Percentiles rank a stretch among this genome's conserved stretches.
phyloP scores from a whole-genome alignment of 169 alveolate species.

The Eimeria sp. region DNA sequence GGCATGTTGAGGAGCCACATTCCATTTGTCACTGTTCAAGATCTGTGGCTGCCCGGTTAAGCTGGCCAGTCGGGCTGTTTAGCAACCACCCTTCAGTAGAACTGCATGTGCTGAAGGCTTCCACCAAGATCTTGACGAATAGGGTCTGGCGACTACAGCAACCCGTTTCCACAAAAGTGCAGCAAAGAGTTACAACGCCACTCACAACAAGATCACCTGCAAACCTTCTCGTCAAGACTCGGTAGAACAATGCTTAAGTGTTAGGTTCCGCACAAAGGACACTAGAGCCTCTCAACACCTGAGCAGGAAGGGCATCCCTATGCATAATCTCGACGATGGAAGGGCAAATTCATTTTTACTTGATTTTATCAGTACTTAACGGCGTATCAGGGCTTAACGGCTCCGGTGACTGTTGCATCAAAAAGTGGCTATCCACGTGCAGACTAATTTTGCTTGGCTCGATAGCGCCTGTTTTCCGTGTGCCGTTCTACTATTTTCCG shows the following conservation, averaged over 20 bases:
- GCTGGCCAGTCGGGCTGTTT: not conserved
- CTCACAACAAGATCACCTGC: not conserved
- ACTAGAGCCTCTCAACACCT: not conserved
- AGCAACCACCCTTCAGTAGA: not conserved
- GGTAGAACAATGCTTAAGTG: not conserved
- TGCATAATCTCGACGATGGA: not conserved
- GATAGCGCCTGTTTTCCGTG: not conserved
- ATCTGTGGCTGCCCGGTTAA: not conserved
- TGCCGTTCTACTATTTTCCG: not conserved
- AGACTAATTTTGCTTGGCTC: not conserved
- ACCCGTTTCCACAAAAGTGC: not conserved
- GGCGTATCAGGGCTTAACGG: not conserved
- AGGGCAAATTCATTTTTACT: not conserved
- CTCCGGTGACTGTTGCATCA: not conserved
- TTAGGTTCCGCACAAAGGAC: not conserved
- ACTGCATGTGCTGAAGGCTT: not conserved
- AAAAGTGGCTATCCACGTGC: not conserved
- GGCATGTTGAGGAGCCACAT: not conserved
- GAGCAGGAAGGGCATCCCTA: not conserved
- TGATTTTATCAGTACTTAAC: not conserved
- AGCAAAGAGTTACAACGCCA: not conserved
- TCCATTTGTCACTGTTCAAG: not conserved
- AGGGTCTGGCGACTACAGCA: not conserved
- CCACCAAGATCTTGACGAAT: not conserved
- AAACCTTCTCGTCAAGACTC: not conserved